A percentile compares a stretch with the other conserved stretches of the same genome.
These are phyloP conservation scores for Globisporangium spinosum DNA, from an alignment of 352 stramenopile genomes.

Conservation along the genomic window DNA sequence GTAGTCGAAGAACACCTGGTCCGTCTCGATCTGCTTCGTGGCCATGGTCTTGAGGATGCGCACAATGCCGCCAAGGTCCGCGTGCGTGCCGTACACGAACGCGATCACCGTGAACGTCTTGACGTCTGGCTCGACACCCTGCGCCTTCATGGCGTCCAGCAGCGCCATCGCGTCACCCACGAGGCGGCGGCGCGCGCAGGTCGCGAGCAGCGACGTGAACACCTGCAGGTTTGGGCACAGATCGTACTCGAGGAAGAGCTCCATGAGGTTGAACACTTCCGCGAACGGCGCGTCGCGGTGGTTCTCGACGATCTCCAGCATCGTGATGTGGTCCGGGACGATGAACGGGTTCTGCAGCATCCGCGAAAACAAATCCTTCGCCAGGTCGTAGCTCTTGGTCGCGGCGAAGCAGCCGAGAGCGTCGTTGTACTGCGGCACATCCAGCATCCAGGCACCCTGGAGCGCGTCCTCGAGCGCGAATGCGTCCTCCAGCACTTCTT, in stretches of 20 bases:
- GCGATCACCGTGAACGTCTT: conserved; percentile 66
- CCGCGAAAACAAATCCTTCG: conserved; percentile 59
- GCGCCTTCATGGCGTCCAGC: conserved; percentile 45
- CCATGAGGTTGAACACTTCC: conserved; percentile 68
- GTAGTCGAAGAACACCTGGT: conserved; percentile 64
- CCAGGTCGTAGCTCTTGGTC: conserved; percentile 40
- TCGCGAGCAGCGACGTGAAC: conserved; percentile 68
- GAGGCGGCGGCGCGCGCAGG: conserved; percentile 55
- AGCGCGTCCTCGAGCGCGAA: conserved; percentile 42
- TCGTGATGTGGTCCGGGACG: conserved; percentile 62
- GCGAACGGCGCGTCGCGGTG: conserved; percentile 52
- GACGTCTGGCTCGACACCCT: conserved; percentile 43
- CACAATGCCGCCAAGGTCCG: conserved; percentile 46
- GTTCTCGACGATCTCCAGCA: conserved; percentile 75
- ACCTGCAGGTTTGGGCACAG: conserved; percentile 62
- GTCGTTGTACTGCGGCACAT: conserved; percentile 75
- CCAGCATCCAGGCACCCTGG: conserved; percentile 47
- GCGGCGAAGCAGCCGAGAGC: conserved; percentile 64
- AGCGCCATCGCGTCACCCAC: conserved; percentile 57
- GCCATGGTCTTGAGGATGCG: conserved; percentile 46
- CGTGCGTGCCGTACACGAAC: conserved; percentile 59
- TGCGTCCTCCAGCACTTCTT: conserved; percentile 57
- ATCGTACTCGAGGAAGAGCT: conserved; percentile 58
- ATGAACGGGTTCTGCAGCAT: conserved; percentile 57
- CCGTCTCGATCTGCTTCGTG: conserved; percentile 27